Percentiles rank a stretch among this genome's conserved stretches.
Evolutionary conservation across 108 stramenopile species (phyloP).

Genomic region (Nitzschia inconspicua): DNA sequence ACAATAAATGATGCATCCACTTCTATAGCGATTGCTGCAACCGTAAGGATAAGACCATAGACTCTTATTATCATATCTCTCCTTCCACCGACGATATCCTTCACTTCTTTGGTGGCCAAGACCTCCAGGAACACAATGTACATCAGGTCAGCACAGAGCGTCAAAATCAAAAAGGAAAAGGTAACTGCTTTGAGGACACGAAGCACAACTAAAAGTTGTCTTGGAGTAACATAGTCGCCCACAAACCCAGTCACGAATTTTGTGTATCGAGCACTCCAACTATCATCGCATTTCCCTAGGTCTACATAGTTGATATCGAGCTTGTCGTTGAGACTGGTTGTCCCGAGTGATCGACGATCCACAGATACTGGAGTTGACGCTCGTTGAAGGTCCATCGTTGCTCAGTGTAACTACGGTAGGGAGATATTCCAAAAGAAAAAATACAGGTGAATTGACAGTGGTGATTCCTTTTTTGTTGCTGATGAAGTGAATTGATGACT

Average conservation of each 20-base stretch:
- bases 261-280: conserved; percentile 22
- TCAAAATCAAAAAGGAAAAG: conserved; percentile 58
- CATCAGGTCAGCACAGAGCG: conserved; percentile 51
- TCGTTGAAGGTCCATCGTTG: conserved; percentile 1
- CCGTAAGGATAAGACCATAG: conserved; percentile 49
- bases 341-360: conserved; percentile 3
- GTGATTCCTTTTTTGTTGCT: too few species aligned
- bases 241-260: conserved; percentile 28
- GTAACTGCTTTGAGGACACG: conserved; percentile 70
- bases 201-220: conserved; percentile 59
- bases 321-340: conserved; percentile 35
- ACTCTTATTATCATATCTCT: conserved; percentile 64
- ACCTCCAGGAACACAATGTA: conserved; percentile 70
- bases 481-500: too few species aligned
- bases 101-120: conserved; percentile 24
- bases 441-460: too few species aligned
- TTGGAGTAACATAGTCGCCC: conserved; percentile 44
- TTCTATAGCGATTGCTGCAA: conserved; percentile 60
- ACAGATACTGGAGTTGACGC: conserved; percentile 9
- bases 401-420: too few species aligned
- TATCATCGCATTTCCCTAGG: conserved; percentile 18
- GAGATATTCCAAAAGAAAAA: too few species aligned
- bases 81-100: conserved; percentile 49
- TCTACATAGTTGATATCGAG: conserved; percentile 35
- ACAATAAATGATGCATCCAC: conserved; percentile 41